A percentile compares a stretch with the other conserved stretches of the same genome.
Evolutionary conservation across 2,329 filamentous ascomycete species (phyloP).

Genomic region (Ceratocystis harringtonii): DNA sequence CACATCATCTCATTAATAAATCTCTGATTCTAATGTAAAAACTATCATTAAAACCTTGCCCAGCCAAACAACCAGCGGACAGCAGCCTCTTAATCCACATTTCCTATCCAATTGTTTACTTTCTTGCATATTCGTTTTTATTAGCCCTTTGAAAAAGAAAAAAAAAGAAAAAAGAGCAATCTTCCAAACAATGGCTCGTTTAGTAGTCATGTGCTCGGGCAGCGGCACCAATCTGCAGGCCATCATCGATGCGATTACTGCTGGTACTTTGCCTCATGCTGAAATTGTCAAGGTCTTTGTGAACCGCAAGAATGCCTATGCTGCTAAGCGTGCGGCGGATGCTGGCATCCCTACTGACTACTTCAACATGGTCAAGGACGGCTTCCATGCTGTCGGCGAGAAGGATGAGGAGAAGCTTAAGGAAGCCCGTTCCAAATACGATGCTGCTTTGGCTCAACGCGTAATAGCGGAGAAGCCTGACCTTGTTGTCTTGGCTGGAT

Average conservation of each 20-base stretch:
- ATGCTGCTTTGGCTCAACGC: slow-evolving; percentile 55
- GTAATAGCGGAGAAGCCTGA: slow-evolving; percentile 52
- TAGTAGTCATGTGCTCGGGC: slow-evolving; percentile 57
- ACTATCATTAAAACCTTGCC: neutral
- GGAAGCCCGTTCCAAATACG: slow-evolving; percentile 52
- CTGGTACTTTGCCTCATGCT: slow-evolving; percentile 28
- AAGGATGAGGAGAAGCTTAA: slow-evolving; percentile 38
- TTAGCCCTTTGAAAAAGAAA: neutral
- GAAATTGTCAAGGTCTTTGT: slow-evolving; percentile 33
- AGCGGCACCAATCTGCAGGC: slow-evolving; percentile 68
- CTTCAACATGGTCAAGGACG: slow-evolving; percentile 67
- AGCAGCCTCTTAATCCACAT: neutral
- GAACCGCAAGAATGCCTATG: slow-evolving; percentile 35
- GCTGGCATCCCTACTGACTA: slow-evolving; percentile 57
- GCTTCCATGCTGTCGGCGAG: slow-evolving; percentile 43
- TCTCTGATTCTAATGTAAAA: neutral
- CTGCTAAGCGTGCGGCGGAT: slow-evolving; percentile 30
- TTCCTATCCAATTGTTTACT: neutral
- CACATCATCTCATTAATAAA: neutral
- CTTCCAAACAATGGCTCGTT: slow-evolving; percentile 28
- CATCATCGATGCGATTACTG: slow-evolving; percentile 37
- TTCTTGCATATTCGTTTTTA: neutral
- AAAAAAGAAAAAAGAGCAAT: neutral
- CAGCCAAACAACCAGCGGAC: neutral
- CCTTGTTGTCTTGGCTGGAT: slow-evolving; percentile 67